Evolutionary conservation across 2,329 filamentous ascomycete genomes (phyloP).

Genomic region (Leptographium lundbergii): DNA sequence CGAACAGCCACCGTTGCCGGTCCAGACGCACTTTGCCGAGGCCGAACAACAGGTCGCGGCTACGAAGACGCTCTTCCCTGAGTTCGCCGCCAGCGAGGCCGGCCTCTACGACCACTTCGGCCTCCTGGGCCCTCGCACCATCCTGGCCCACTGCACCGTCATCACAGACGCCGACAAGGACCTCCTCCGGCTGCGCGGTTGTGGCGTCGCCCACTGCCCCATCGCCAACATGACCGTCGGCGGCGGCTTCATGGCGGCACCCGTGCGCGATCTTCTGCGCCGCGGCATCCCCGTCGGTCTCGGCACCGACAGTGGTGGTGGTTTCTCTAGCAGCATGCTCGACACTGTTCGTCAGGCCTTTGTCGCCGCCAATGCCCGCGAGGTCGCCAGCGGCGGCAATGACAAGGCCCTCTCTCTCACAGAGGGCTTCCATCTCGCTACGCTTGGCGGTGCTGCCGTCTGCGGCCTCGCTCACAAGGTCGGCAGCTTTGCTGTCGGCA

Average conservation of each 20-base stretch:
- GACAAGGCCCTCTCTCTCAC: slow-evolving; percentile 34
- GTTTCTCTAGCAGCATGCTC: slow-evolving; percentile 51
- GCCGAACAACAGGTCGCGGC: slow-evolving; percentile 45
- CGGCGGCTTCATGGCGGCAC: slow-evolving; percentile 50
- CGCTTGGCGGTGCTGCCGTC: slow-evolving; percentile 46
- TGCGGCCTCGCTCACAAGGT: slow-evolving; percentile 39
- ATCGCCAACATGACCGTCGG: slow-evolving; percentile 51
- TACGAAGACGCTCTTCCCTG: slow-evolving; percentile 42
- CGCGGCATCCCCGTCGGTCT: slow-evolving; percentile 52
- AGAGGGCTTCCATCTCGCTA: slow-evolving; percentile 48
- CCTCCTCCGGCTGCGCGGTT: slow-evolving; percentile 31
- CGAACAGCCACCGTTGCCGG: slow-evolving; percentile 31
- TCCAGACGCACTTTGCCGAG: slow-evolving; percentile 59
- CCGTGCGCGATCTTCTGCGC: slow-evolving; percentile 42
- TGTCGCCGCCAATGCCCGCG: slow-evolving; percentile 37
- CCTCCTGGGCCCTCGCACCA: slow-evolving; percentile 40
- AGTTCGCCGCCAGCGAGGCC: slow-evolving; percentile 37
- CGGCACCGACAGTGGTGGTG: slow-evolving; percentile 21
- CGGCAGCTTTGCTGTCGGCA: slow-evolving; percentile 44
- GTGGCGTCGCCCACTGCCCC: slow-evolving; percentile 52
- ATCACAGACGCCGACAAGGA: slow-evolving; percentile 43
- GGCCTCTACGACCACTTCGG: slow-evolving; percentile 45
- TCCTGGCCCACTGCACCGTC: slow-evolving; percentile 55
- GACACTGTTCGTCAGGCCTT: slow-evolving; percentile 46
- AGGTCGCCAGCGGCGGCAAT: slow-evolving; percentile 24